These are phyloP conservation scores for Salix exigua DNA, from an alignment of 345 rosid genomes.

Conservation along the genomic window DNA sequence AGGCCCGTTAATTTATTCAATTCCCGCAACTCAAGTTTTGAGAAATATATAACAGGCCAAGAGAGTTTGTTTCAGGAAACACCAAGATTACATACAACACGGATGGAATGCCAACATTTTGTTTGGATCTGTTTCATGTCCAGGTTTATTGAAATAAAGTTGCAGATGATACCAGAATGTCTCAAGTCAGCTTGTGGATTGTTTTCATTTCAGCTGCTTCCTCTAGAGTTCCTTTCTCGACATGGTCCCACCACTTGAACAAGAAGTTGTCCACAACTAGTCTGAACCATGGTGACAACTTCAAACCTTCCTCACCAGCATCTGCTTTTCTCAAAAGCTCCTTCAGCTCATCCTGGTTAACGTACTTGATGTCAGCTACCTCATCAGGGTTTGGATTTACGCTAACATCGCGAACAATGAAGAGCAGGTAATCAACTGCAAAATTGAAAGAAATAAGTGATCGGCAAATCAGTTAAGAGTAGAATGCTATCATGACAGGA, in stretches of 20 bases:
- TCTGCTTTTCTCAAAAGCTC: constrained; percentile 87
- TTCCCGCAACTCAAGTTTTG: no score
- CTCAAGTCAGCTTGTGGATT: constrained; percentile 61
- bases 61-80: neutral
- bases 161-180: neutral
- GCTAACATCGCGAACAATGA: constrained; percentile 72
- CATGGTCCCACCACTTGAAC: constrained; percentile 94
- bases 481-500: no score
- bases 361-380: constrained; percentile 74
- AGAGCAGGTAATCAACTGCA: constrained; percentile 89
- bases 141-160: constrained; percentile 12
- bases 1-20: no score
- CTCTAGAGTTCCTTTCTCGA: constrained; percentile 63
- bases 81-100: neutral
- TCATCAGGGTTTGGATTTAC: constrained; percentile 81
- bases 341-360: constrained; percentile 67
- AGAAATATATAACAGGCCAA: neutral
- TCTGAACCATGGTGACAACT: constrained; percentile 94
- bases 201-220: constrained; percentile 71
- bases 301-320: constrained; percentile 76
- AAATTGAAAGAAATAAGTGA: neutral
- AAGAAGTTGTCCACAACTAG: constrained; percentile 89
- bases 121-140: constrained; percentile 1
- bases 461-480: no score
- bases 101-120: neutral